phyloP scores from a whole-genome alignment of 305 asterid genomes.

The Fraxinus platypoda region DNA sequence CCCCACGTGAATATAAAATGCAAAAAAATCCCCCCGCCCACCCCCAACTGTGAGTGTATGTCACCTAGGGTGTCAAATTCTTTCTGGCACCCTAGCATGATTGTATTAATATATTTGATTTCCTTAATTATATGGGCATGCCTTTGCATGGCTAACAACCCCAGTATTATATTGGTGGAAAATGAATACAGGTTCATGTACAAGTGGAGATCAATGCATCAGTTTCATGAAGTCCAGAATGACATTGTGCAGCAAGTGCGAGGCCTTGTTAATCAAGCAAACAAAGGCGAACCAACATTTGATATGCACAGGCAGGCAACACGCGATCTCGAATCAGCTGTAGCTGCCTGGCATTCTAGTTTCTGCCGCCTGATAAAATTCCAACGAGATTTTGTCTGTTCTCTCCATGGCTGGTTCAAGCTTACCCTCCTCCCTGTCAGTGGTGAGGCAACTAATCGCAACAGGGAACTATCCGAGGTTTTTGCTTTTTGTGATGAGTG shows the following conservation, averaged over 20 bases:
- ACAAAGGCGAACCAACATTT: conserved; percentile 66
- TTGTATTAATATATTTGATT: neutral
- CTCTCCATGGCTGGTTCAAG: conserved; percentile 91
- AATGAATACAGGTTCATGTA: conserved; percentile 79
- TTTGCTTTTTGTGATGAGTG: conserved; percentile 80
- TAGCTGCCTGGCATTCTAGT: conserved; percentile 83
- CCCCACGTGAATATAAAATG: no score
- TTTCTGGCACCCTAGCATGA: no score
- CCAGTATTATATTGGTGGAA: conserved; percentile 15
- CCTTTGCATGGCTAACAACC: neutral
- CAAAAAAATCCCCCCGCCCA: no score
- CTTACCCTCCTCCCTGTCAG: conserved; percentile 70
- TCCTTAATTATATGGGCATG: neutral
- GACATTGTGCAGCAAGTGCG: conserved; percentile 92
- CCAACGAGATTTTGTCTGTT: conserved; percentile 66
- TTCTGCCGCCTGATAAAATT: conserved; percentile 75
- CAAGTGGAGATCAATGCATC: conserved; percentile 98
- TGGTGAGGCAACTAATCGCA: conserved; percentile 33
- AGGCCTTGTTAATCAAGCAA: conserved; percentile 65
- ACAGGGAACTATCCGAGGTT: conserved; percentile 40
- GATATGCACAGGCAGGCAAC: conserved; percentile 95
- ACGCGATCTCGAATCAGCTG: conserved; percentile 83
- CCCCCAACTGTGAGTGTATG: no score
- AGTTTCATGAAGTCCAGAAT: conserved; percentile 75
- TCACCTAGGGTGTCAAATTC: no score